Evolutionary conservation across 2,329 filamentous ascomycete genomes (phyloP).

Genomic region (Venturia asperata): DNA sequence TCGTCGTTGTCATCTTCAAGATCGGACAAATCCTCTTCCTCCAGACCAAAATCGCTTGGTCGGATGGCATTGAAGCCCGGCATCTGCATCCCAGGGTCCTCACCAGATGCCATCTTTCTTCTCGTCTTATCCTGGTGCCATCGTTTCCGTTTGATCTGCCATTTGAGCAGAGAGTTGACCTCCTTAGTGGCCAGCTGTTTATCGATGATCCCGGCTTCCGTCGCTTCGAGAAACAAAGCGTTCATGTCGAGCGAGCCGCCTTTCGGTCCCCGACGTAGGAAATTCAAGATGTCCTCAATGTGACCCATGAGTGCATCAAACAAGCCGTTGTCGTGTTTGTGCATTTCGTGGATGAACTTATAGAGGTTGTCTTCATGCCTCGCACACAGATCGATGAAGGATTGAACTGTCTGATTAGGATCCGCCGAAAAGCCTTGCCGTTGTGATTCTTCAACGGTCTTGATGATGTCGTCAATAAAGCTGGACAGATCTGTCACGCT

Average conservation of each 20-base stretch:
- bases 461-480: conserved; percentile 89
- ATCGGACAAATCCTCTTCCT: conserved; percentile 77
- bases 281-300: conserved; percentile 93
- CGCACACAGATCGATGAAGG: conserved; percentile 93
- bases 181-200: conserved; percentile 66
- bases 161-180: conserved; percentile 78
- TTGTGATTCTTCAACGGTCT: conserved; percentile 62
- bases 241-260: conserved; percentile 88
- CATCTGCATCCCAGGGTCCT: conserved; percentile 36
- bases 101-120: conserved; percentile 83
- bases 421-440: conserved; percentile 81
- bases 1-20: conserved; percentile 62
- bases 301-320: conserved; percentile 96
- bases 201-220: conserved; percentile 61
- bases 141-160: conserved; percentile 93
- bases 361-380: conserved; percentile 96
- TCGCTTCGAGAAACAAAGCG: conserved; percentile 75
- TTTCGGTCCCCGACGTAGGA: conserved; percentile 73
- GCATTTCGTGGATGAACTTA: conserved; percentile 97
- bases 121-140: conserved; percentile 98
- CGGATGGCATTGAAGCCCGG: conserved; percentile 57
- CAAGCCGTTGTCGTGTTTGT: conserved; percentile 90
- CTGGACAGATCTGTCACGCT: conserved; percentile 92
- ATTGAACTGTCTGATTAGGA: conserved; percentile 95
- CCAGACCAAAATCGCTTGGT: conserved; percentile 80